Conservation (phyloP, 768 basidiomycete species). For the Termitomyces sp. region DNA sequence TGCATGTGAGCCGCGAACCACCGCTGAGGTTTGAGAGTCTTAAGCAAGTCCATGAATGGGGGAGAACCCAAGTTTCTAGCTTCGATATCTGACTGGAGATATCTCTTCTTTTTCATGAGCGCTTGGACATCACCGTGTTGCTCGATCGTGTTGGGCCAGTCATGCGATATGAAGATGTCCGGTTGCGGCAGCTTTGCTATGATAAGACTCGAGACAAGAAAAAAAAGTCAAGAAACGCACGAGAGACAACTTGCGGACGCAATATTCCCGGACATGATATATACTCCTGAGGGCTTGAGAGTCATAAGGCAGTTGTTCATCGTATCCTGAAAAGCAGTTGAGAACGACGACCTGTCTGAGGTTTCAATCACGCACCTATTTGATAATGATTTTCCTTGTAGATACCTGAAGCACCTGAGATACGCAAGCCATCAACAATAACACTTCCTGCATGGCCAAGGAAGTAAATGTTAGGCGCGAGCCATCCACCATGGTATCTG, state of each 20-base stretch:
- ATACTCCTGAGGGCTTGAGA: slow-evolving; percentile 69
- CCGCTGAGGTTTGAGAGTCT: slow-evolving; percentile 69
- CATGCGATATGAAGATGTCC: slow-evolving; percentile 79
- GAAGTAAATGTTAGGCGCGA: slow-evolving; percentile 95
- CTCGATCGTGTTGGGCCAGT: slow-evolving; percentile 91
- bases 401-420: slow-evolving; percentile 93
- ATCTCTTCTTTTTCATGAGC: slow-evolving; percentile 73
- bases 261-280: slow-evolving; percentile 90
- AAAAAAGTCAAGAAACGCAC: slow-evolving; percentile 32
- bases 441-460: slow-evolving; percentile 90
- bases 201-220: not conserved
- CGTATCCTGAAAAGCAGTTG: slow-evolving; percentile 50
- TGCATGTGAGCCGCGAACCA: slow-evolving; percentile 97
- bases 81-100: slow-evolving; percentile 68
- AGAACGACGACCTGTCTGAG: not conserved
- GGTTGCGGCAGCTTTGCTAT: slow-evolving; percentile 4
- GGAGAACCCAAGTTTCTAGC: slow-evolving; percentile 78
- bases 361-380: slow-evolving; percentile 41
- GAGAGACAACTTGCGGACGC: slow-evolving; percentile 72
- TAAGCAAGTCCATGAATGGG: slow-evolving; percentile 75
- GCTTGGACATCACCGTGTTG: slow-evolving; percentile 66
- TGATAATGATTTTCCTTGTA: slow-evolving; percentile 76
- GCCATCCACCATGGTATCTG: slow-evolving; percentile 97
- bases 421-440: slow-evolving; percentile 83
- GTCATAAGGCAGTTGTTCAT: slow-evolving; percentile 82